Evolutionary conservation across 805 yeast species (phyloP), one percentile per base, ranked within the genome.

Genomic region (Candida vaughaniae): DNA sequence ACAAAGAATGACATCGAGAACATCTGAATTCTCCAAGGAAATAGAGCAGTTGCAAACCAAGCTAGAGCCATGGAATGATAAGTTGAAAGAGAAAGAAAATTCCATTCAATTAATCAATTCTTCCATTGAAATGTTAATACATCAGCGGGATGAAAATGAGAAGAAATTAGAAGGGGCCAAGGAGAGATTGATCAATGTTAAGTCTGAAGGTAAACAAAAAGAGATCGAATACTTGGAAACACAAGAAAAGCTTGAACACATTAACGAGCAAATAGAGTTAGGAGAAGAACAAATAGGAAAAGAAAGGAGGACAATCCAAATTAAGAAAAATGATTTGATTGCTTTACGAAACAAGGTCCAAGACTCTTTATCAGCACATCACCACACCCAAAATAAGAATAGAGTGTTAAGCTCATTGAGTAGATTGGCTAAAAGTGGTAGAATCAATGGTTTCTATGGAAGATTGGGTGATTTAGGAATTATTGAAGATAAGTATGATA

Each of bases 381-480:
- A 77, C 2, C 75, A 64, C 15, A 64, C 67, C 11, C 82, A 84
- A 49, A 82, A 85, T 42, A 87, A 83, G 51, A 85, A 77, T 48
- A 76, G 79, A 41, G 95, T 93, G 4, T 66, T 89, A 14, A 55
- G 79, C 0, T 84, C 89, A 11, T 69, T 93, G 38, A 65, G 71
- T 40, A 75, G 83, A 44, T 62, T 93, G 25, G 82, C 82, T 39
- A 79, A 80, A 38, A 74, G 93, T 3, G 97, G 97, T 5, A 73
- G 95, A 49, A 75, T 95, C 16, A 65, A 66, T 5, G 99, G 98
- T 0, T 86, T 91, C 48, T 73, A 86, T 55, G 99, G 98, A 0
- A 71, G 96, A 44, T 64, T 93, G 11, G 99, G 99, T 12, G 95
- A 88, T 48, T 65, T 93, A 30, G 99, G 96, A n/a, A 73, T 75